Base-by-base conservation (phyloP, 257 asterid species). In the Solanum gracilifrons region DNA sequence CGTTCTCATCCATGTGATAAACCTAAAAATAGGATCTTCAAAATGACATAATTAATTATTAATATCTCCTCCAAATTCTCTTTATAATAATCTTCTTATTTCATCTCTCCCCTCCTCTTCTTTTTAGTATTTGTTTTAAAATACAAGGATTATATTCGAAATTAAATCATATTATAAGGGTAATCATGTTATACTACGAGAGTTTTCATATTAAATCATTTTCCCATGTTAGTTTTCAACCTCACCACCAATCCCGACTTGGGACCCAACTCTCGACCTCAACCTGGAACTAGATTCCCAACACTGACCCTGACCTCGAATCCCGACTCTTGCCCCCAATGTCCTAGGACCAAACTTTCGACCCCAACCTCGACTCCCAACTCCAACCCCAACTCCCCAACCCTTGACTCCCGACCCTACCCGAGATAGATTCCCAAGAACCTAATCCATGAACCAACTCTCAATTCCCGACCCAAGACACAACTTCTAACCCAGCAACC, bases 1-100 rank as follows among this genome's bases (percentile, higher is more conserved):
- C 83, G 89, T 90, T 87, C 90, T 88, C 71, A 82, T 74, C 92
- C 92, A 89, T 88, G 91, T 92, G 94, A 87, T 86, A 89, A 76
- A 85, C 92, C 86, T 87, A 86, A 72, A 89, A 87, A 85, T 86
- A 87, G 91, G 90, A 90, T 89, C 90, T 87, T 83, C 87, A 66
- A 85, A 16, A 79, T 43, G 16, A 80, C 68, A 80, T 20, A 55
- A 20, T 80, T 46, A 43, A 48, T 46, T 29, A 55, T 51, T 46
- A 43, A 80, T 46, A 29, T 82, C 69, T 18, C 69, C 20, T 18
- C 13, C 29, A 27, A 46, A 20, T 46, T 55, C 11, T 55, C 64
- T 55, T 80, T 29, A 5, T 18, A 46, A 80, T 48, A 9, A 41
- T 43, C 64, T 18, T 25, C n/a, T 36, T 11, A 66, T 64, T 64